Percentiles rank a stretch among this genome's conserved stretches.
These are phyloP conservation scores for Lophiotrema nucula DNA, from an alignment of 495 filamentous ascomycete genomes.

Conservation along the genomic window DNA sequence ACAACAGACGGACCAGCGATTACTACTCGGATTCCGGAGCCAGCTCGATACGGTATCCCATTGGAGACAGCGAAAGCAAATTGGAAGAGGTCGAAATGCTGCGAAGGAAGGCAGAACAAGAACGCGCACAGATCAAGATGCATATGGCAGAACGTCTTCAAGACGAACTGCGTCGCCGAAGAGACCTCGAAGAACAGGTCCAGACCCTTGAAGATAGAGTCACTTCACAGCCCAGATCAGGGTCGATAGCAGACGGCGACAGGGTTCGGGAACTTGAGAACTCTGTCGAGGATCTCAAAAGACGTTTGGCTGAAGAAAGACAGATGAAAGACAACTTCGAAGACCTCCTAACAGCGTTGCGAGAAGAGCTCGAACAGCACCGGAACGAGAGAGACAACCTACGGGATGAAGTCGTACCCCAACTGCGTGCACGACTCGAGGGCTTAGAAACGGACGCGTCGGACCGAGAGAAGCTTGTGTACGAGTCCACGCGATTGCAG, in stretches of 20 bases:
- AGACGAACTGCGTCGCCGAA: constrained; percentile 73
- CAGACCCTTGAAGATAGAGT: constrained; percentile 75
- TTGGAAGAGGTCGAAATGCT: constrained; percentile 82
- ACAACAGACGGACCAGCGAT: constrained; percentile 81
- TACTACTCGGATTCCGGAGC: constrained; percentile 97
- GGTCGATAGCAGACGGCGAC: constrained; percentile 49
- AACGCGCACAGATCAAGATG: constrained; percentile 81
- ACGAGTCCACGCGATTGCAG: constrained; percentile 74
- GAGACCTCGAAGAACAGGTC: constrained; percentile 76
- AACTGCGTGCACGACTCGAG: constrained; percentile 69
- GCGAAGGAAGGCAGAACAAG: constrained; percentile 82
- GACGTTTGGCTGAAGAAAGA: constrained; percentile 80
- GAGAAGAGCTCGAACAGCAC: constrained; percentile 75
- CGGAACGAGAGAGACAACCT: constrained; percentile 89
- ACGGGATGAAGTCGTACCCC: constrained; percentile 78
- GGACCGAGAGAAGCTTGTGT: constrained; percentile 65
- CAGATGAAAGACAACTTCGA: constrained; percentile 91
- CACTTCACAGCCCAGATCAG: constrained; percentile 46
- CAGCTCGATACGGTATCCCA: constrained; percentile 72
- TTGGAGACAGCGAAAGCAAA: constrained; percentile 61
- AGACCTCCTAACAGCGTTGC: constrained; percentile 80
- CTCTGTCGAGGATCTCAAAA: constrained; percentile 73
- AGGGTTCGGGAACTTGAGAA: constrained; percentile 73
- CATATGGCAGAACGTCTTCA: constrained; percentile 80
- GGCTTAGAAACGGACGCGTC: constrained; percentile 68